phyloP scores from a whole-genome alignment of 2,329 filamentous ascomycete genomes.

The Ascocoryne sarcoides region DNA sequence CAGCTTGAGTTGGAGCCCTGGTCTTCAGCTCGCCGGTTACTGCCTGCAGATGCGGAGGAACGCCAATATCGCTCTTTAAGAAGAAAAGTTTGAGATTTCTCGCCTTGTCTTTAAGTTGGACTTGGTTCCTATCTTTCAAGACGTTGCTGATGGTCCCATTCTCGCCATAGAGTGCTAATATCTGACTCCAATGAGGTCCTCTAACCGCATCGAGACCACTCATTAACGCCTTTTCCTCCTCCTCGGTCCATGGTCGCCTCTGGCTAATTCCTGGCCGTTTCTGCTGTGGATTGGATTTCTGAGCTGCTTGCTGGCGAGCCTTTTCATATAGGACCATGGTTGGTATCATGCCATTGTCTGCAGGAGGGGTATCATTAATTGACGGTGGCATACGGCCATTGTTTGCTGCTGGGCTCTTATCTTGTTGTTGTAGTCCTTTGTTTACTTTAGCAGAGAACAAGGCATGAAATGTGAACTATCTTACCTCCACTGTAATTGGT shows the following conservation, averaged over 20 bases:
- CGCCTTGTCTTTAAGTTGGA: conserved; percentile 88
- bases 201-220: conserved; percentile 80
- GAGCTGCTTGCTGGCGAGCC: conserved; percentile 44
- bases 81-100: conserved; percentile 87
- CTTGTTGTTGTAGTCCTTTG: conserved; percentile 2
- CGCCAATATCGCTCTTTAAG: conserved; percentile 82
- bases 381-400: conserved; percentile 3
- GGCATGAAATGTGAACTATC: not conserved
- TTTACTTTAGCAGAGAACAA: not conserved
- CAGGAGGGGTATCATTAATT: conserved; percentile 20
- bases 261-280: conserved; percentile 43
- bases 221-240: conserved; percentile 87
- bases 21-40: conserved; percentile 89
- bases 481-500: conserved; percentile 10
- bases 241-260: conserved; percentile 76
- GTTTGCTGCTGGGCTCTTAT: conserved; percentile 1
- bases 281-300: conserved; percentile 44
- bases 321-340: conserved; percentile 50
- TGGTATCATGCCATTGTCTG: conserved; percentile 32
- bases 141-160: conserved; percentile 75
- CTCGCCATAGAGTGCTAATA: conserved; percentile 72
- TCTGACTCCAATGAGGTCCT: conserved; percentile 89
- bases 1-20: conserved; percentile 66
- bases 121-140: conserved; percentile 80
- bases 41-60: conserved; percentile 77